Evolutionary conservation across 371 early-diverging fungal species (phyloP).

Genomic region (Lichtheimia ornata): DNA sequence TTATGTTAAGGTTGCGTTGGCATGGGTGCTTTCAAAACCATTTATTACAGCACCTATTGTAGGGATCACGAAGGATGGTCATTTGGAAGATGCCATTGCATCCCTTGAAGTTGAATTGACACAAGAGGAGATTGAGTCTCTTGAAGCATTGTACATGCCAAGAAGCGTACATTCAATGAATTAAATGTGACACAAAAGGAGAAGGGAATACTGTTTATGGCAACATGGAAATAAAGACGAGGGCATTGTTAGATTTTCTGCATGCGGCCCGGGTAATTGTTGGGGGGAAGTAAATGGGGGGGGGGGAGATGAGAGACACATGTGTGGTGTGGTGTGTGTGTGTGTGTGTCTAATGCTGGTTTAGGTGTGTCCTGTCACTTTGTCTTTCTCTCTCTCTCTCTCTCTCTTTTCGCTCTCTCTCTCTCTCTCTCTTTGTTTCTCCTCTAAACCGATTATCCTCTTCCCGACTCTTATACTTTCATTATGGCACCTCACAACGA

Average conservation of each 20-base stretch:
- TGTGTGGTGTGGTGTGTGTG: too few species aligned
- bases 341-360: too few species aligned
- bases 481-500: slow-evolving; percentile 1
- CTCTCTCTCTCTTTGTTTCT: background rate
- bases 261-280: background rate
- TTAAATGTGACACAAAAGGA: background rate
- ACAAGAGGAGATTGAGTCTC: slow-evolving; percentile 31
- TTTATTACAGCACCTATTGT: slow-evolving; percentile 47
- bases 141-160: slow-evolving; percentile 29
- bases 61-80: slow-evolving; percentile 37
- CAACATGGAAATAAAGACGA: too few species aligned
- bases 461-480: background rate
- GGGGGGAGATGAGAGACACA: too few species aligned
- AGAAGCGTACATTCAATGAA: background rate
- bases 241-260: background rate
- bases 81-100: slow-evolving; percentile 35
- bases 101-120: slow-evolving; percentile 32
- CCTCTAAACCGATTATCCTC: background rate
- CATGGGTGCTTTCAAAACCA: slow-evolving; percentile 44
- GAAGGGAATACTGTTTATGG: too few species aligned
- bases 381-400: background rate
- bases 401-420: background rate
- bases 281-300: too few species aligned
- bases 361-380: too few species aligned
- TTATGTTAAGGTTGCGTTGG: slow-evolving; percentile 38